Evolutionary conservation across 169 alveolate species (phyloP).

Genomic region (Plasmodium inui): DNA sequence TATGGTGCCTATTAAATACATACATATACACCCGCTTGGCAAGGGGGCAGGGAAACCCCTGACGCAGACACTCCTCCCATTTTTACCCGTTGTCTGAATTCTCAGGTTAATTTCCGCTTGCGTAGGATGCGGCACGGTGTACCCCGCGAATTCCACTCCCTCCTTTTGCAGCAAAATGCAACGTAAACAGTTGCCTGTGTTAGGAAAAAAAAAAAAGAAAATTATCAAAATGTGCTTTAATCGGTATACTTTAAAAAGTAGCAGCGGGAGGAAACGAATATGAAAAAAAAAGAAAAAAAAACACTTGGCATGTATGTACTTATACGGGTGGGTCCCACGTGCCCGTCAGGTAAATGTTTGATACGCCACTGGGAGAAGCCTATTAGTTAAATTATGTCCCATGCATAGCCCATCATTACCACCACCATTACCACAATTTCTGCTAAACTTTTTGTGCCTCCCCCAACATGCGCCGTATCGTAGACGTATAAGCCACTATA

Average conservation of each 20-base stretch:
- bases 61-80: not conserved
- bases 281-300: not conserved
- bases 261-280: not conserved
- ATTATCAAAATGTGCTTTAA: not conserved
- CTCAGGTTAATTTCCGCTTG: conserved; percentile 87
- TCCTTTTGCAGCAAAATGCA: conserved; percentile 84
- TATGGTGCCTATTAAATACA: not conserved
- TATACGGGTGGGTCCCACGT: not conserved
- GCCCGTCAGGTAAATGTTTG: not conserved
- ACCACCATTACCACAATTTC: not conserved
- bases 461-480: not conserved
- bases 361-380: not conserved
- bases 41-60: not conserved
- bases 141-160: conserved; percentile 90
- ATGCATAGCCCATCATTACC: not conserved
- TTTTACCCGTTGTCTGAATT: conserved; percentile 88
- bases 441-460: not conserved
- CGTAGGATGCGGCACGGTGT: conserved; percentile 91
- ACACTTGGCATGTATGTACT: not conserved
- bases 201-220: not conserved
- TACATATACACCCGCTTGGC: not conserved
- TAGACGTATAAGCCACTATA: not conserved
- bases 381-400: not conserved
- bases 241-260: not conserved
- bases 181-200: conserved; percentile 83